A percentile compares a stretch with the other conserved stretches of the same genome.
Conservation (phyloP, 2,329 filamentous ascomycete species). For the Arthrobotrys megalospora region DNA sequence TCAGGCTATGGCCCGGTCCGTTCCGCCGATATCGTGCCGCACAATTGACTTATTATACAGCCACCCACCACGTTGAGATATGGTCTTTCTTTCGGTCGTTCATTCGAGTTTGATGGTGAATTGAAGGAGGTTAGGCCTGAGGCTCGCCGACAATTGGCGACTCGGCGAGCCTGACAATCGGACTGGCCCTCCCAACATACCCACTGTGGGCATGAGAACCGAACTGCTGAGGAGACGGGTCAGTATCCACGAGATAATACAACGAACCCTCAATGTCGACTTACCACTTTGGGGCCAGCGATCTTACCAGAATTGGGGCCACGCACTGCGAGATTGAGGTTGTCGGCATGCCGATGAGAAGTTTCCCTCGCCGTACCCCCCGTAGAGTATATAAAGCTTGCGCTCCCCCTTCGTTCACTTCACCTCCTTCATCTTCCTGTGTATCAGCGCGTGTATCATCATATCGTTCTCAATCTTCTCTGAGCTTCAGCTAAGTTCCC, state of each 20-base stretch:
- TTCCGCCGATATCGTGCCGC: no score
- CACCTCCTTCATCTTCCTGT: not conserved
- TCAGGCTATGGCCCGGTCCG: no score
- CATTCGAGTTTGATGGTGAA: not conserved
- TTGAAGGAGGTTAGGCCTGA: not conserved
- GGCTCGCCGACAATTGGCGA: not conserved
- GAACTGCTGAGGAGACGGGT: no score
- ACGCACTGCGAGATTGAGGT: not conserved
- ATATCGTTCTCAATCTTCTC: not conserved
- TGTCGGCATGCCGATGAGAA: not conserved
- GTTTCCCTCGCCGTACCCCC: not conserved
- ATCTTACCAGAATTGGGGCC: not conserved
- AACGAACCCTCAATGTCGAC: not conserved
- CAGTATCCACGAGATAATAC: no score
- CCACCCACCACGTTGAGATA: no score
- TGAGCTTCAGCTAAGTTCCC: not conserved
- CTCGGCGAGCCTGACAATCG: not conserved
- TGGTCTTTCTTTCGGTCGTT: not conserved
- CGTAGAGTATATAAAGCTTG: not conserved
- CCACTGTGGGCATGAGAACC: no score
- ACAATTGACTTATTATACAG: no score
- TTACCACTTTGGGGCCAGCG: not conserved
- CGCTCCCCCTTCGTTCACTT: not conserved
- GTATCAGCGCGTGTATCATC: not conserved
- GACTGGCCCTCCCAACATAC: not conserved